phyloP scores from a whole-genome alignment of 2,329 filamentous ascomycete genomes.

The Penicillium sp. region DNA sequence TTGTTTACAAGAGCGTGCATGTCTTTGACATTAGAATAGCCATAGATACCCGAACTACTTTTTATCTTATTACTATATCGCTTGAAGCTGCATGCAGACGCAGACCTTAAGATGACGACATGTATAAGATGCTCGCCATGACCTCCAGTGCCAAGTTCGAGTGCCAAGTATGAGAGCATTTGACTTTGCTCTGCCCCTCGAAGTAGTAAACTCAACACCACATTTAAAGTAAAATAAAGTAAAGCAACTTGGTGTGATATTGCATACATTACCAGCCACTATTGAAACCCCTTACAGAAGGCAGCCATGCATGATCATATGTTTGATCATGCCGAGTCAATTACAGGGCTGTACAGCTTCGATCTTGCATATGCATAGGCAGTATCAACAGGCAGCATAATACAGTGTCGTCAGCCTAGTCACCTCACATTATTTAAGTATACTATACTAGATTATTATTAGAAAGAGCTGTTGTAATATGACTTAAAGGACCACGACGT shows the following conservation, averaged over 20 bases:
- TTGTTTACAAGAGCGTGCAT: neutral
- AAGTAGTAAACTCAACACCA: neutral
- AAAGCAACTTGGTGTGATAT: neutral
- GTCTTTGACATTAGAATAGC: neutral
- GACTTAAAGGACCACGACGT: neutral
- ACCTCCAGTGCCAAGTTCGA: neutral
- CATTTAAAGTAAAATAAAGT: constrained; percentile 1
- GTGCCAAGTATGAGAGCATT: too few relatives aligned
- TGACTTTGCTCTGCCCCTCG: neutral
- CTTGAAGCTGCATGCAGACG: neutral
- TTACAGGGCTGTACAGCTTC: neutral
- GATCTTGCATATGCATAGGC: neutral
- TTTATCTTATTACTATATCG: neutral
- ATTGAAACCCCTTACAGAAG: neutral
- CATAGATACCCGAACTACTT: constrained; percentile 5
- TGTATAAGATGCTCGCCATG: neutral
- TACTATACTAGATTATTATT: neutral
- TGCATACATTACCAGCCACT: neutral
- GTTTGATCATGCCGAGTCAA: neutral
- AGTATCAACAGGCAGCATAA: neutral
- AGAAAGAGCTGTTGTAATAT: neutral
- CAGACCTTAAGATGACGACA: neutral
- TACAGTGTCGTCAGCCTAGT: neutral
- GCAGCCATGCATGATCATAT: neutral
- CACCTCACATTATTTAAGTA: neutral